Evolutionary conservation across 352 stramenopile species (phyloP).

Genomic region (Thalassiosira allenii): DNA sequence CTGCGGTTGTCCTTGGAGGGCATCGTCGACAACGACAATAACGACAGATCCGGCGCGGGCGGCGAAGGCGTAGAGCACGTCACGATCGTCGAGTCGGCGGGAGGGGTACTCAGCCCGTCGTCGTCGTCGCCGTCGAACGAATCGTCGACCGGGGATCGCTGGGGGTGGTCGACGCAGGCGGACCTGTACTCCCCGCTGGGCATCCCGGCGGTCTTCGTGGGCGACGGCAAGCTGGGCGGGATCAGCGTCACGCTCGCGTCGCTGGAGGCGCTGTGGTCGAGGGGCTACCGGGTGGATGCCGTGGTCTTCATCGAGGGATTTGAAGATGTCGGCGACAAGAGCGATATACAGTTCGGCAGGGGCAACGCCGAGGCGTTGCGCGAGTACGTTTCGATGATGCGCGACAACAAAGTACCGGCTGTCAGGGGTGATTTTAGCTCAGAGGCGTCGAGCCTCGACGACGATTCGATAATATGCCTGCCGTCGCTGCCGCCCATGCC

Average conservation of each 20-base stretch:
- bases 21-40: conserved; percentile 54
- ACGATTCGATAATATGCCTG: conserved; percentile 73
- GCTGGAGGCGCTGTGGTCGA: conserved; percentile 91
- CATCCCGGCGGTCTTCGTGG: conserved; percentile 93
- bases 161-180: conserved; percentile 88
- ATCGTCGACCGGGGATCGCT: conserved; percentile 32
- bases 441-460: conserved; percentile 20
- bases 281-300: conserved; percentile 90
- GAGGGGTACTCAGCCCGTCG: conserved; percentile 92
- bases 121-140: conserved; percentile 80
- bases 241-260: conserved; percentile 94
- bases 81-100: conserved; percentile 92
- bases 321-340: conserved; percentile 27
- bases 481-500: conserved; percentile 70
- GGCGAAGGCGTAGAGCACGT: conserved; percentile 58
- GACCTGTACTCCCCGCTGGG: conserved; percentile 92
- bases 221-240: conserved; percentile 95
- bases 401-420: background rate
- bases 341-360: conserved; percentile 60
- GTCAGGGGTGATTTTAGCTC: conserved; percentile 14
- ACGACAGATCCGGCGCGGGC: background rate
- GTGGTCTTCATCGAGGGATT: conserved; percentile 74
- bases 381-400: conserved; percentile 64
- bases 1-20: conserved; percentile 69
- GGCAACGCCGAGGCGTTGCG: conserved; percentile 64